Evolutionary conservation across 768 basidiomycete species (phyloP).

Genomic region (Leccinum disarticulatum): DNA sequence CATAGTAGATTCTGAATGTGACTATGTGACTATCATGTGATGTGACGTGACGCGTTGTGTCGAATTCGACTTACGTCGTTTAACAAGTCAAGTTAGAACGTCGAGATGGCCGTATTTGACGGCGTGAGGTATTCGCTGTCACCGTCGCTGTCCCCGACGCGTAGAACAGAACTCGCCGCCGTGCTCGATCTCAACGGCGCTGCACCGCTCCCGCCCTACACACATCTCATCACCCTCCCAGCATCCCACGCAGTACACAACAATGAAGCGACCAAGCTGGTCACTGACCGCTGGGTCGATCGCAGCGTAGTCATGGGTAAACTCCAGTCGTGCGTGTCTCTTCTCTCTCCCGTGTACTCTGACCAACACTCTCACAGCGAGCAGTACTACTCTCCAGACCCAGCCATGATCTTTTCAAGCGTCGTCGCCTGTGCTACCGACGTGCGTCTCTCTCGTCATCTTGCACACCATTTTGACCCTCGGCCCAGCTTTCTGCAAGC

Average conservation of each 20-base stretch:
- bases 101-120: constrained; percentile 40
- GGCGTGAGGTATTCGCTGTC: constrained; percentile 50
- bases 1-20: background rate
- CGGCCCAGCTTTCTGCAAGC: constrained; percentile 48
- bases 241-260: constrained; percentile 47
- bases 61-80: background rate
- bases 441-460: constrained; percentile 36
- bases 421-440: constrained; percentile 71
- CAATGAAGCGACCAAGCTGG: constrained; percentile 35
- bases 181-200: constrained; percentile 58
- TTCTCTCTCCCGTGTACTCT: background rate
- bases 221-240: constrained; percentile 47
- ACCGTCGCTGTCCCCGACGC: constrained; percentile 42
- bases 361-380: constrained; percentile 35
- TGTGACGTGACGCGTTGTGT: background rate
- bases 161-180: constrained; percentile 44
- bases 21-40: background rate
- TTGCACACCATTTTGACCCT: background rate
- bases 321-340: constrained; percentile 52
- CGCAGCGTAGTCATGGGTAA: constrained; percentile 58
- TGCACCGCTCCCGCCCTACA: constrained; percentile 48
- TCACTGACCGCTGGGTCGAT: constrained; percentile 68
- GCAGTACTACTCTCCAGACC: constrained; percentile 73
- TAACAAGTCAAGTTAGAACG: background rate
- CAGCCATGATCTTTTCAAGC: constrained; percentile 79